A percentile compares a stretch with the other conserved stretches of the same genome.
Conservation (phyloP, 495 filamentous ascomycete genomes). For the Penicillium taxi region DNA sequence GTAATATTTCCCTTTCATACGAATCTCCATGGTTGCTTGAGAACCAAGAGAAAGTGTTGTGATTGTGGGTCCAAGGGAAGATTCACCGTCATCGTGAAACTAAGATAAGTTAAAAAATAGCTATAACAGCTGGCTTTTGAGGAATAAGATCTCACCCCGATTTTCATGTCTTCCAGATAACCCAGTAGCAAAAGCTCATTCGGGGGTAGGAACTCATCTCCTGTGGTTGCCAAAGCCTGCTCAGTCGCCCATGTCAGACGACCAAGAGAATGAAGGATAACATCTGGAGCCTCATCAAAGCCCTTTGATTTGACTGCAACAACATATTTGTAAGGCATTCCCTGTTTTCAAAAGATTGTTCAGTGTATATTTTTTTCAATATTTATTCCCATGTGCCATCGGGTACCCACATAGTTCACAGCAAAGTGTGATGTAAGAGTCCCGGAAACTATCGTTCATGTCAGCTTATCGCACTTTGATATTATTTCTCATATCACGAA, state of each 20-base stretch:
- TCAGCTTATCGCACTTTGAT: not conserved
- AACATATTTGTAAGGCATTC: slow-evolving; percentile 76
- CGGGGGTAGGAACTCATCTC: slow-evolving; percentile 20
- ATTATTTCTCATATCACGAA: slow-evolving; percentile 16
- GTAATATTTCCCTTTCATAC: slow-evolving; percentile 55
- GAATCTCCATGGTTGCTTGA: slow-evolving; percentile 57
- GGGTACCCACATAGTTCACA: slow-evolving; percentile 58
- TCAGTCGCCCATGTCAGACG: slow-evolving; percentile 60
- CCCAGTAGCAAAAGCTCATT: slow-evolving; percentile 74
- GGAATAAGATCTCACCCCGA: slow-evolving; percentile 48
- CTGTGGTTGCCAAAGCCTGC: slow-evolving; percentile 23
- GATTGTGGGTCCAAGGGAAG: slow-evolving; percentile 63
- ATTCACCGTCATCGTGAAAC: slow-evolving; percentile 85
- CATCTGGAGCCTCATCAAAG: slow-evolving; percentile 53
- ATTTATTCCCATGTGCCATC: too few relatives aligned
- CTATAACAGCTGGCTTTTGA: not conserved
- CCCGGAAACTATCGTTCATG: slow-evolving; percentile 20
- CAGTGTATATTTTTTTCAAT: too few relatives aligned
- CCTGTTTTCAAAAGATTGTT: too few relatives aligned
- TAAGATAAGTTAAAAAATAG: slow-evolving; percentile 34
- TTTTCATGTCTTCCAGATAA: slow-evolving; percentile 63
- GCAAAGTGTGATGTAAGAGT: slow-evolving; percentile 59
- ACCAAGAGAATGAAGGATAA: slow-evolving; percentile 49
- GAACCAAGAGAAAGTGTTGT: slow-evolving; percentile 69
- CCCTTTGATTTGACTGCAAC: slow-evolving; percentile 55